Evolutionary conservation across 495 filamentous ascomycete genomes (phyloP).

Genomic region (Neohortaea acidophila): DNA sequence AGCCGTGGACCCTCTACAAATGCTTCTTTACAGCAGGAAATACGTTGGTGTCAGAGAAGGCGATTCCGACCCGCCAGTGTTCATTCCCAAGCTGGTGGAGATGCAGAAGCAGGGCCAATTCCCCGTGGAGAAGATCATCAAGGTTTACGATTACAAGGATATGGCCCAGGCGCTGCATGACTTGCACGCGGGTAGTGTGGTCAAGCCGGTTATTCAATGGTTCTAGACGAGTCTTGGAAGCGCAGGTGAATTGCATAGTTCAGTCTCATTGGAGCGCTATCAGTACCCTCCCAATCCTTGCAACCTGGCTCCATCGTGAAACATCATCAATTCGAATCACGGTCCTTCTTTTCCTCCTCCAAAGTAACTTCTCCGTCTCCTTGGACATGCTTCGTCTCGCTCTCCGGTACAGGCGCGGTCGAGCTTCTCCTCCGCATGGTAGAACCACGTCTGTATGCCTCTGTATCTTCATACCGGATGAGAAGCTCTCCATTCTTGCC

Average conservation of each 20-base stretch:
- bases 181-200: not conserved
- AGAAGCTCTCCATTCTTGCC: conserved; percentile 43
- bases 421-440: conserved; percentile 12
- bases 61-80: conserved; percentile 6
- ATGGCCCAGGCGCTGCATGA: conserved; percentile 5
- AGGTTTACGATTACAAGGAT: conserved; percentile 7
- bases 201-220: conserved; percentile 4
- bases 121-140: conserved; percentile 8
- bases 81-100: conserved; percentile 9
- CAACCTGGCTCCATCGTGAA: too few species aligned
- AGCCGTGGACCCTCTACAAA: conserved; percentile 5
- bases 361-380: too few species aligned
- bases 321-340: too few species aligned
- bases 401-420: too few species aligned
- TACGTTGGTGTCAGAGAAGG: conserved; percentile 7
- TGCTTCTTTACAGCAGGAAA: conserved; percentile 1
- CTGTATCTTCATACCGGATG: conserved; percentile 19
- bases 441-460: conserved; percentile 9
- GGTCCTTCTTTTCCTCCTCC: too few species aligned
- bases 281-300: too few species aligned
- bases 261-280: too few species aligned
- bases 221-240: too few species aligned
- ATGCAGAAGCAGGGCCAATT: conserved; percentile 11
- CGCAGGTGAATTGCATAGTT: too few species aligned
- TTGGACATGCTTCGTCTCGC: too few species aligned